phyloP scores from a whole-genome alignment of 495 filamentous ascomycete genomes.

The Trichoderma erinaceum region DNA sequence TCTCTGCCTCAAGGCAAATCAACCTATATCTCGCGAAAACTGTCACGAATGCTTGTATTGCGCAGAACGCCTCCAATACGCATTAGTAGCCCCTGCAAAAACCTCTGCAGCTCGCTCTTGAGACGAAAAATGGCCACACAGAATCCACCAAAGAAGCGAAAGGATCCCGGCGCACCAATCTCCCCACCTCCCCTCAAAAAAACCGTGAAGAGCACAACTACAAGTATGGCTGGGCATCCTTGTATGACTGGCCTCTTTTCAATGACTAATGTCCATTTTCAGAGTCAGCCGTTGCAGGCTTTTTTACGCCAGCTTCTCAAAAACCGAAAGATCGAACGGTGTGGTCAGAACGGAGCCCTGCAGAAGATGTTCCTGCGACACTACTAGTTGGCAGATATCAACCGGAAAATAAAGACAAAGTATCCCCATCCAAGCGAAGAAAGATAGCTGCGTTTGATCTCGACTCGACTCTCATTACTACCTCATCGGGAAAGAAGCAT shows the following conservation, averaged over 20 bases:
- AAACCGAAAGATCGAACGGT: conserved; percentile 71
- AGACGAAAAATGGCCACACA: background rate
- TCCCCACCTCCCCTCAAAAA: conserved; percentile 55
- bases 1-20: background rate
- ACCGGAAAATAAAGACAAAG: conserved; percentile 30
- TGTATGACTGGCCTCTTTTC: background rate
- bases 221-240: conserved; percentile 47
- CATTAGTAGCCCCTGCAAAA: background rate
- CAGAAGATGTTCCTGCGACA: conserved; percentile 41
- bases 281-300: conserved; percentile 67
- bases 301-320: conserved; percentile 84
- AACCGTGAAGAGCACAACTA: conserved; percentile 66
- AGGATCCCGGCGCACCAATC: conserved; percentile 31
- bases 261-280: conserved; percentile 19
- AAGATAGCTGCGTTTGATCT: conserved; percentile 91
- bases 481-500: conserved; percentile 74
- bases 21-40: background rate
- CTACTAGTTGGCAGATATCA: conserved; percentile 72
- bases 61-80: background rate
- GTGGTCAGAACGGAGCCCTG: conserved; percentile 60
- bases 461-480: conserved; percentile 83
- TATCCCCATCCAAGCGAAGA: conserved; percentile 29
- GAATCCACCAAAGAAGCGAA: conserved; percentile 22
- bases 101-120: background rate
- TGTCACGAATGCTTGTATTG: background rate